Evolutionary conservation across 139 green algal genomes (phyloP), one percentile per base, ranked within the genome.

Genomic region (Raphidocelis subcapitata): DNA sequence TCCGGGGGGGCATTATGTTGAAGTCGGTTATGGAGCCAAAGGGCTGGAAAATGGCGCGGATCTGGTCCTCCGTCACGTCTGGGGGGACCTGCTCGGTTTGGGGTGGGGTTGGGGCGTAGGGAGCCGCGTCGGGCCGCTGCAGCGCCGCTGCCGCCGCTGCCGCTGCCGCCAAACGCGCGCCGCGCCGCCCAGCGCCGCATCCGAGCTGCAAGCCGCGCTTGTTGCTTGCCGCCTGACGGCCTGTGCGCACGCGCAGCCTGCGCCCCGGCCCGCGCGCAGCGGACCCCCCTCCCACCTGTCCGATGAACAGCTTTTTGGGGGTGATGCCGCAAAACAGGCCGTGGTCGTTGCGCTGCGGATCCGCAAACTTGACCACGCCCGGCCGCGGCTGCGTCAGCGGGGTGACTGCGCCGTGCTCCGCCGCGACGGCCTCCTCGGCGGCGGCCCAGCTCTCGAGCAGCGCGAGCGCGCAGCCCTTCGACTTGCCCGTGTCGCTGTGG

Each of bases 281-380:
- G 41, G 12, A 49, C 41, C 41, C 41, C 41, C 41, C 41, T 49
- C 41, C 41, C 72, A 92, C 90, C 89, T 95, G 91, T 33, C 91
- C 92, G 54, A 96, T 82, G 81, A 96, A 97, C 52, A 97, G 83
- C 81, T 95, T 97, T 81, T 88, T 90, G 3, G 90, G 91, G 35
- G 91, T 88, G 52, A 97, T 85, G 29, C 81, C 87, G 28, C 81
- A 66, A 66, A 94, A 81, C 61, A 77, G 46, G 32, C 70, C 70
- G 69, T 77, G 59, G 60, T 77, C 70, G 35, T 62, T 62, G 54
- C 78, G 75, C 21, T 88, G 84, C n/a, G 91, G 91, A 74, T 95
- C 90, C n/a, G 92, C 91, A 75, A 96, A 92, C 75, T 91, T 88
- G 36, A 94, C 90, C n/a, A 94, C 87, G 51, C 95, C 76, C 71